Percentiles rank a stretch among this genome's conserved stretches.
Conservation (phyloP, 805 yeast species). For the Yarrowia sp. region DNA sequence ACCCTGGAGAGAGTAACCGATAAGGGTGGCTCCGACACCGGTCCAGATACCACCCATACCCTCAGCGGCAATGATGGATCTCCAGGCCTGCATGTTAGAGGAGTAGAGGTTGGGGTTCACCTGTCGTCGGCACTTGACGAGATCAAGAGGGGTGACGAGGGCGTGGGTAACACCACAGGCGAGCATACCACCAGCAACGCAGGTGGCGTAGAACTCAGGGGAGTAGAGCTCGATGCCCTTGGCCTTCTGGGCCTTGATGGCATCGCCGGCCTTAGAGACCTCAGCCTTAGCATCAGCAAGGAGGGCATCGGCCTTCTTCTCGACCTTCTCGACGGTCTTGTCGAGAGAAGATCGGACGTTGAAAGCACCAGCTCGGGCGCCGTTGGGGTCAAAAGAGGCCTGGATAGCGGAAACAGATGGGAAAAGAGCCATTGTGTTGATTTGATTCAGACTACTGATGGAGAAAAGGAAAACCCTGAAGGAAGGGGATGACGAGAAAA, state of each 20-base stretch:
- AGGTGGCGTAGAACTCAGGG: constrained; percentile 63
- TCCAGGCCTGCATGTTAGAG: constrained; percentile 69
- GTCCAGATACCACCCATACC: constrained; percentile 66
- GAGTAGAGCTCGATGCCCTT: constrained; percentile 47
- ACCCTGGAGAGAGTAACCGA: constrained; percentile 83
- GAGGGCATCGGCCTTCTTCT: constrained; percentile 33
- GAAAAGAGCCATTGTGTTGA: constrained; percentile 38
- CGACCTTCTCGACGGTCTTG: constrained; percentile 34
- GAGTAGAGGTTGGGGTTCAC: constrained; percentile 62
- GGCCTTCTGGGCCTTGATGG: constrained; percentile 29
- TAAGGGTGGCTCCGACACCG: constrained; percentile 76
- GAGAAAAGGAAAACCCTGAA: constrained; percentile 23
- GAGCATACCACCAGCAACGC: constrained; percentile 68
- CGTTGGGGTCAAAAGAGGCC: constrained; percentile 42
- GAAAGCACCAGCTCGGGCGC: constrained; percentile 32
- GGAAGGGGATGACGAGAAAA: constrained; percentile 16
- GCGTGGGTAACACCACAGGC: constrained; percentile 56
- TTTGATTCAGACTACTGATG: constrained; percentile 24
- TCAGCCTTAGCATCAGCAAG: constrained; percentile 37
- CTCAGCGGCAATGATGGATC: constrained; percentile 55
- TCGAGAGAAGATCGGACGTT: constrained; percentile 37
- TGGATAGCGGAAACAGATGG: constrained; percentile 40
- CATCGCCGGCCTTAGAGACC: constrained; percentile 37
- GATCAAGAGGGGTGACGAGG: constrained; percentile 77
- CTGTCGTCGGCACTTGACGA: constrained; percentile 79